phyloP scores from a whole-genome alignment of 495 filamentous ascomycete genomes.

The Penicillium salamii region DNA sequence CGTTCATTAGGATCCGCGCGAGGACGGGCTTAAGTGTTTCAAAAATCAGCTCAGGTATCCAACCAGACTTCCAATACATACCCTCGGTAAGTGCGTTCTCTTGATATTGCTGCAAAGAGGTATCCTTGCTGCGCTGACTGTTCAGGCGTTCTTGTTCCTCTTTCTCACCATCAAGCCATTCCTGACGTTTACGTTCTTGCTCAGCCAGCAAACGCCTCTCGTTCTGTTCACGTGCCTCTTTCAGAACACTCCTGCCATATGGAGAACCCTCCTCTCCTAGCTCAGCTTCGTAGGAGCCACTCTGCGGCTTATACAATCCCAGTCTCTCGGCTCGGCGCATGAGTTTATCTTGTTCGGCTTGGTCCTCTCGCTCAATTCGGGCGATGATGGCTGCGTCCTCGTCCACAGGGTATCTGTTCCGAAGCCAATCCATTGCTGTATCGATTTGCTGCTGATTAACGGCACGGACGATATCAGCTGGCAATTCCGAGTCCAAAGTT shows the following conservation, averaged over 20 bases:
- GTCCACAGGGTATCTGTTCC: slow-evolving; percentile 65
- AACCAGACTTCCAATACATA: slow-evolving; percentile 6
- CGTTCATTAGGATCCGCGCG: slow-evolving; percentile 44
- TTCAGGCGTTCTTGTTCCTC: slow-evolving; percentile 41
- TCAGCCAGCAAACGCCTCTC: slow-evolving; percentile 40
- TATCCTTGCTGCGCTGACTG: slow-evolving; percentile 40
- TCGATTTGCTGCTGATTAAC: slow-evolving; percentile 32
- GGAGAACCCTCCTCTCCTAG: slow-evolving; percentile 38
- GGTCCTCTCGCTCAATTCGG: slow-evolving; percentile 58
- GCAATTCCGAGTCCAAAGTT: slow-evolving; percentile 59
- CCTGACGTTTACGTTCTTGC: slow-evolving; percentile 38
- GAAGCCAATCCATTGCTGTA: slow-evolving; percentile 65
- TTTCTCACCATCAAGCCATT: slow-evolving; percentile 42
- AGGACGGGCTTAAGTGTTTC: slow-evolving; percentile 27
- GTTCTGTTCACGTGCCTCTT: slow-evolving; percentile 50
- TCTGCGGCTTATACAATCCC: slow-evolving; percentile 52
- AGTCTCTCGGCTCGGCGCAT: slow-evolving; percentile 42
- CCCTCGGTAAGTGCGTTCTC: slow-evolving; percentile 36
- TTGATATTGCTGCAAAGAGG: slow-evolving; percentile 49
- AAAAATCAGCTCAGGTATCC: slow-evolving; percentile 10
- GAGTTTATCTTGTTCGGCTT: slow-evolving; percentile 38
- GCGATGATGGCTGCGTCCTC: slow-evolving; percentile 65
- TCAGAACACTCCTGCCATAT: slow-evolving; percentile 45
- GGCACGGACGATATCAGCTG: slow-evolving; percentile 41
- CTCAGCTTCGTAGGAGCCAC: slow-evolving; percentile 42